A percentile compares a stretch with the other conserved stretches of the same genome.
Conservation (phyloP, 2,329 filamentous ascomycete genomes). For the Alternaria angustiovoidea region DNA sequence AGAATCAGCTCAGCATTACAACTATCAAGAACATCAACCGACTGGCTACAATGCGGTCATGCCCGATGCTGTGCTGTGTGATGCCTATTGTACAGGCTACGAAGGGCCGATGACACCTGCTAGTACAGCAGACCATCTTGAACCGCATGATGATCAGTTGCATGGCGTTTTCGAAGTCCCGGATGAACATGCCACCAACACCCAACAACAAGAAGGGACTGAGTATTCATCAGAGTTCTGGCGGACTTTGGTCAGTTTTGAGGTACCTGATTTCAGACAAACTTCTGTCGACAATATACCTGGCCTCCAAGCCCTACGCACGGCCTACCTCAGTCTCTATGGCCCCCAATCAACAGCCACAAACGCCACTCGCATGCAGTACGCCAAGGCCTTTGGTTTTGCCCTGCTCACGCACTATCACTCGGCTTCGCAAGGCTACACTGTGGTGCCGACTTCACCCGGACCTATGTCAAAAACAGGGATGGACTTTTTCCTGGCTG, state of each 20-base stretch:
- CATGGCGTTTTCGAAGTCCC: background rate
- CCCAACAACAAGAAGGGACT: background rate
- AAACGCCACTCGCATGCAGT: slow-evolving; percentile 21
- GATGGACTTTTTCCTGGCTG: slow-evolving; percentile 25
- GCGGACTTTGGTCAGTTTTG: slow-evolving; percentile 5
- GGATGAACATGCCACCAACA: background rate
- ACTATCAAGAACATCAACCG: background rate
- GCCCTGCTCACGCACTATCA: slow-evolving; percentile 36
- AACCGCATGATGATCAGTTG: background rate
- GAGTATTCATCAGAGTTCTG: background rate
- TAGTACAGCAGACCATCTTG: background rate
- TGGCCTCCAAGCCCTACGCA: slow-evolving; percentile 20
- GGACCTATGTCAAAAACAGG: slow-evolving; percentile 19
- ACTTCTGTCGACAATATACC: slow-evolving; percentile 15
- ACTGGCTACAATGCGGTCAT: background rate
- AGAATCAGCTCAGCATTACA: background rate
- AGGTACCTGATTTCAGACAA: slow-evolving; percentile 10
- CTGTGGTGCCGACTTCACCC: slow-evolving; percentile 18
- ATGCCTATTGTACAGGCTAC: background rate
- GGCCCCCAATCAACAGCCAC: background rate
- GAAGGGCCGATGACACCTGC: background rate
- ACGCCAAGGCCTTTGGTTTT: slow-evolving; percentile 27
- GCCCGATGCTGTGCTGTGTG: background rate
- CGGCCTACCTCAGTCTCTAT: slow-evolving; percentile 21
- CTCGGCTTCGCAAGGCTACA: slow-evolving; percentile 28